phyloP scores from a whole-genome alignment of 139 green algal species.

The Closterium sp. region DNA sequence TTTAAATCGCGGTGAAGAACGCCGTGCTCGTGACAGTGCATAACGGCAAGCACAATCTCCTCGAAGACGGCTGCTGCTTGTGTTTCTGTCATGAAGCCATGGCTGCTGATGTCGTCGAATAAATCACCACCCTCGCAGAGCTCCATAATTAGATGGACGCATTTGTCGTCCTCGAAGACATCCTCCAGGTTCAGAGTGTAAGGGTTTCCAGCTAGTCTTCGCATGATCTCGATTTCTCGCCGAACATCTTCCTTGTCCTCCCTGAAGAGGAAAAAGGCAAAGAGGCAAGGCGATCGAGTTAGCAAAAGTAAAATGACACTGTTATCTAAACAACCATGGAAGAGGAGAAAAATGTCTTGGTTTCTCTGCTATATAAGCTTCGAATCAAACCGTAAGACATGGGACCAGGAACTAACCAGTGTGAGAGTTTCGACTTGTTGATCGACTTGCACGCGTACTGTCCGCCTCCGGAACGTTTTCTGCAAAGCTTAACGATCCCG shows the following conservation, averaged over 20 bases:
- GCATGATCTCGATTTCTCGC: slow-evolving; percentile 9
- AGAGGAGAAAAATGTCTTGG: background rate
- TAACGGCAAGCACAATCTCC: background rate
- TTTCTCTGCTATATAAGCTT: background rate
- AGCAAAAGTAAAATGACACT: no score
- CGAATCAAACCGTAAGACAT: background rate
- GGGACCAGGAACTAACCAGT: background rate
- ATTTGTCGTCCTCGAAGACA: slow-evolving; percentile 6
- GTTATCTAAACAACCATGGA: background rate
- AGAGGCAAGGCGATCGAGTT: background rate
- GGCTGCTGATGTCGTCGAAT: slow-evolving; percentile 13
- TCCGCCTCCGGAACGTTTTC: background rate
- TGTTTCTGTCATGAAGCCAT: background rate
- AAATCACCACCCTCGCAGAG: slow-evolving; percentile 21
- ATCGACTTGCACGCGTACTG: background rate
- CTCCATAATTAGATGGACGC: slow-evolving; percentile 15
- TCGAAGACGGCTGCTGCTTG: slow-evolving; percentile 13
- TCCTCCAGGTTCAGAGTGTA: slow-evolving; percentile 5
- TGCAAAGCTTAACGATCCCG: background rate
- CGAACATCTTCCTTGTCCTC: slow-evolving; percentile 13
- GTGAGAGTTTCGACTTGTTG: background rate
- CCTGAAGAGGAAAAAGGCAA: background rate
- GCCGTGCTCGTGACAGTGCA: background rate
- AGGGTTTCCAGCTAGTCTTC: background rate
- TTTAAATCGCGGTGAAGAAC: slow-evolving; percentile 16